phyloP scores from a whole-genome alignment of 257 asterid genomes.

The Solanum infundibuliforme region DNA sequence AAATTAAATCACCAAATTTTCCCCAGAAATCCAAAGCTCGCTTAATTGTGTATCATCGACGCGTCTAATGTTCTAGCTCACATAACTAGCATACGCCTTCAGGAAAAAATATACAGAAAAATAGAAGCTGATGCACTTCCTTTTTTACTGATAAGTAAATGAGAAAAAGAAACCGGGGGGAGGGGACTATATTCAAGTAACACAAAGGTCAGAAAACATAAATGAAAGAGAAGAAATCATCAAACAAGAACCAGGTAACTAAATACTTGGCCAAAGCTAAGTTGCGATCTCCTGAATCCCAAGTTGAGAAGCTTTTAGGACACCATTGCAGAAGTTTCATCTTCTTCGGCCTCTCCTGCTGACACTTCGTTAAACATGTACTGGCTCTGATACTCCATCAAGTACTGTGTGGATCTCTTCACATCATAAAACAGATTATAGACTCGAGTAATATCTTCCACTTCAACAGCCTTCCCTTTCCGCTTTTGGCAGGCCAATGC shows the following conservation, averaged over 20 bases:
- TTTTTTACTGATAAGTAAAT: background rate
- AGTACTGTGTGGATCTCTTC: slow-evolving; percentile 74
- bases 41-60: background rate
- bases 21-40: background rate
- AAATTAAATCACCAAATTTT: background rate
- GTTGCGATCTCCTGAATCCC: background rate
- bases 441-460: slow-evolving; percentile 80
- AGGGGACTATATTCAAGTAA: background rate
- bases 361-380: slow-evolving; percentile 77
- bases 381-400: slow-evolving; percentile 90
- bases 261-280: background rate
- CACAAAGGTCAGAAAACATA: background rate
- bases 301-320: slow-evolving; percentile 1
- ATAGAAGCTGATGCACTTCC: background rate
- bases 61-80: background rate
- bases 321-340: slow-evolving; percentile 53
- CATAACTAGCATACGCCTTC: background rate
- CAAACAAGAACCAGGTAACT: background rate
- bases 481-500: slow-evolving; percentile 77
- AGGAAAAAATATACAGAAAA: background rate
- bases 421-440: slow-evolving; percentile 83
- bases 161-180: background rate
- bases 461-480: slow-evolving; percentile 67
- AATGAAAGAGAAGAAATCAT: background rate
- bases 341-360: slow-evolving; percentile 41